Evolutionary conservation across 2,329 filamentous ascomycete species (phyloP), one percentile per base, ranked within the genome.

Genomic region (Canariomyces notabilis): DNA sequence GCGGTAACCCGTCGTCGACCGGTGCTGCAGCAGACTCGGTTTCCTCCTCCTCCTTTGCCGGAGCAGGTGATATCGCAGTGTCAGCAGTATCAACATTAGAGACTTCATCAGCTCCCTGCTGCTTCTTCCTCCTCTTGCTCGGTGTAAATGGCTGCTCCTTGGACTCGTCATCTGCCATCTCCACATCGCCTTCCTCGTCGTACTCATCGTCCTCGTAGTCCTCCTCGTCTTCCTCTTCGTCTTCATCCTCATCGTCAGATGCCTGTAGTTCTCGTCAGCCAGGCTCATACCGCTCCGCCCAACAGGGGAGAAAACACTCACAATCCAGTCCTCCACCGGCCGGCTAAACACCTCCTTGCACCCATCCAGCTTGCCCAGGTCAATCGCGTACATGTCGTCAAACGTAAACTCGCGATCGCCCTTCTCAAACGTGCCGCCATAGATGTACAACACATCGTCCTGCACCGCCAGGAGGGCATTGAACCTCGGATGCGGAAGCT

Each of bases 391-490:
- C 66, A 98, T 74, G 59, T 98, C 93, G 57, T 96, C 90, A 65
- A 97, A 95, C 0, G 90, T 97, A 60, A 87, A 95, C 65, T 98
- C 93, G 18, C 88, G 79, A 59, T 98, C 93, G 15, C 88, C 91
- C 63, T 95, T 93, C 63, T 98, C 93, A 59, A 86, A 96, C 0
- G 91, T 98, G 15, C 93, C 93, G 22, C 93, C 90, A 60, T 94
- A 97, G 44, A 97, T 88, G 67, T 91, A 98, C 1, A 97, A 75
- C 7, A 87, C 82, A 63, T 98, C 93, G 55, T 90, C 88, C 66
- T 97, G 90, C 1, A 97, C 88, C 0, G 91, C 82, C 32, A 97
- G 70, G 56, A 93, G 87, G 1, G 89, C 84, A 57, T 97, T 97
- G 71, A 98, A 98, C 42, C 93, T 78, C 15, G 82, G 77, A 59